Evolutionary conservation across 1,284 basidiomycete genomes (phyloP).

Genomic region (Sporisorium iseilematis-ciliati): DNA sequence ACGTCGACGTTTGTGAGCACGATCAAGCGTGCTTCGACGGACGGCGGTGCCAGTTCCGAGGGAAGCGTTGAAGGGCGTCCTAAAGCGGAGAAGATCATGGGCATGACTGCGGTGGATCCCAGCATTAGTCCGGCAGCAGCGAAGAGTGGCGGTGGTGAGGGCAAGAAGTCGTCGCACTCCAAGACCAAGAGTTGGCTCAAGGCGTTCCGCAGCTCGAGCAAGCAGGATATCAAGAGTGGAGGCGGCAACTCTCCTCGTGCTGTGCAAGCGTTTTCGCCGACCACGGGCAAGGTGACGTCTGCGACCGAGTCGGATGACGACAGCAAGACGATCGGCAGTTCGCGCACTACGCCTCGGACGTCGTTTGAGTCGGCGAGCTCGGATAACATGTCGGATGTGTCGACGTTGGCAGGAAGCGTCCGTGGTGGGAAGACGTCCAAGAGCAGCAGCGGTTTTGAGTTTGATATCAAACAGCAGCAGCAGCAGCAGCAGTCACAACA

Average conservation of each 20-base stretch:
- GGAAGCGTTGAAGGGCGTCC: constrained; percentile 27
- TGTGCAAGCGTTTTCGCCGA: constrained; percentile 4
- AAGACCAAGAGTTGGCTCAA: constrained; percentile 64
- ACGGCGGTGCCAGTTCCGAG: constrained; percentile 26
- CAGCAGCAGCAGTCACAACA: constrained; percentile 1
- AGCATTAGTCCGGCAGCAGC: constrained; percentile 1
- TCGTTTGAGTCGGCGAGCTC: constrained; percentile 42
- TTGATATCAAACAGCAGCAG: constrained; percentile 49
- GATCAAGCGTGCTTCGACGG: constrained; percentile 60
- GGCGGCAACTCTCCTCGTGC: constrained; percentile 5
- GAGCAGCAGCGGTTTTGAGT: constrained; percentile 34
- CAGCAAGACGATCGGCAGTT: constrained; percentile 36
- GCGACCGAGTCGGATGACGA: constrained; percentile 54
- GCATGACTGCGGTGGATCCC: constrained; percentile 52
- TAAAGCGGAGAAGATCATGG: constrained; percentile 63
- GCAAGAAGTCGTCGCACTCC: constrained; percentile 48
- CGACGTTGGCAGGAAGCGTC: constrained; percentile 46
- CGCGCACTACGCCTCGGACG: constrained; percentile 35
- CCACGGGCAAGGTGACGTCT: constrained; percentile 20
- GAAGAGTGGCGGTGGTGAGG: constrained; percentile 9
- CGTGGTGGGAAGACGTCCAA: constrained; percentile 23
- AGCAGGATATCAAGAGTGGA: constrained; percentile 12
- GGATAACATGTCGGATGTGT: constrained; percentile 48
- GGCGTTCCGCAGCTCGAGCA: constrained; percentile 51
- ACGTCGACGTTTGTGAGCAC: constrained; percentile 64